Evolutionary conservation across 2,329 filamentous ascomycete genomes (phyloP).

Genomic region (Penicillium sp.): DNA sequence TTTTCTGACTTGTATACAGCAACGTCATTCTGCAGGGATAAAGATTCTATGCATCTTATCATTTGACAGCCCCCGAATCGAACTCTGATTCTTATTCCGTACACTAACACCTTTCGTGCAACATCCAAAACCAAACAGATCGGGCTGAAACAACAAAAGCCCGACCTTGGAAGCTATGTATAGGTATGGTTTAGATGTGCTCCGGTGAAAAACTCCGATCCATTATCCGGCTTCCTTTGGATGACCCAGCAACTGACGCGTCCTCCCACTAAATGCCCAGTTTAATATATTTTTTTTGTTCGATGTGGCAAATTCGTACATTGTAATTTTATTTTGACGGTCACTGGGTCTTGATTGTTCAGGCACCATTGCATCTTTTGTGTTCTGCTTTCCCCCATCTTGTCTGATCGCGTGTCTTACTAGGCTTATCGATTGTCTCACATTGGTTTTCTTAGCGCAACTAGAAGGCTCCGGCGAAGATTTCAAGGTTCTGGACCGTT

Average conservation of each 20-base stretch:
- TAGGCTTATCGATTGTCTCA: constrained; percentile 2
- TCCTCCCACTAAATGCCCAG: constrained; percentile 1
- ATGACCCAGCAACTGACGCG: constrained; percentile 19
- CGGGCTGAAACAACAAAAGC: constrained; percentile 15
- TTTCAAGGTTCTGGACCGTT: constrained; percentile 1
- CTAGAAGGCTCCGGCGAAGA: constrained; percentile 7
- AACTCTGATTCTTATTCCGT: not conserved
- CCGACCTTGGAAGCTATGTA: constrained; percentile 9
- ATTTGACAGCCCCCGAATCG: not conserved
- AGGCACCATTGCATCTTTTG: not conserved
- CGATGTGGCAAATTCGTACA: not conserved
- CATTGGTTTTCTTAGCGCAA: not conserved
- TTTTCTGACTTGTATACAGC: not conserved
- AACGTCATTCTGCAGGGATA: constrained; percentile 7
- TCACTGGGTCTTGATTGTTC: not conserved
- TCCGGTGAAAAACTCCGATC: constrained; percentile 7
- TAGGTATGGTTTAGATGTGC: constrained; percentile 11
- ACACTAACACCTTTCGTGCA: not conserved
- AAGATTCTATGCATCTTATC: not conserved
- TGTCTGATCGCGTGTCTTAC: not conserved
- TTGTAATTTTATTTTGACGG: not conserved
- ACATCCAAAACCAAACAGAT: not conserved
- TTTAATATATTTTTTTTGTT: not conserved
- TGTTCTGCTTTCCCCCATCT: not conserved
- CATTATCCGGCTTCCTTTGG: constrained; percentile 10